These are phyloP conservation scores for Phanerochaete sordida DNA, from an alignment of 768 basidiomycete species.

Conservation along the genomic window DNA sequence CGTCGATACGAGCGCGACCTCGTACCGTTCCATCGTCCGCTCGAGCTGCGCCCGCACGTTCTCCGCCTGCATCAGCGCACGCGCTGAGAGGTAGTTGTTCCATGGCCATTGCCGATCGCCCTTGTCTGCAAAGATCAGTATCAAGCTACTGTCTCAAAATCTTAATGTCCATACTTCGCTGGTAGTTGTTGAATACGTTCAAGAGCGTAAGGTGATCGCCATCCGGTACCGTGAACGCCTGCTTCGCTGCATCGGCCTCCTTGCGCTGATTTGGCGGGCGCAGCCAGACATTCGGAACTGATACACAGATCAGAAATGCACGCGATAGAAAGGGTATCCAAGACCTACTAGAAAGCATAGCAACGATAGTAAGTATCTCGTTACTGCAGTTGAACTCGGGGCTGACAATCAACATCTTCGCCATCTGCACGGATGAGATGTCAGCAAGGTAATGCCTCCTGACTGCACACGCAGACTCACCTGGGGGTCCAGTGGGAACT, in stretches of 20 bases:
- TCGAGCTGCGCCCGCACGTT: conserved; percentile 89
- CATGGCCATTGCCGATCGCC: conserved; percentile 87
- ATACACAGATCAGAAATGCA: neutral
- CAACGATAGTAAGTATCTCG: conserved; percentile 91
- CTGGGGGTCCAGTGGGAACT: conserved; percentile 98
- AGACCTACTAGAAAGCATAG: conserved; percentile 86
- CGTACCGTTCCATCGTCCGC: conserved; percentile 88
- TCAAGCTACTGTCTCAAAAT: neutral
- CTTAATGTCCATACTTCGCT: conserved; percentile 48
- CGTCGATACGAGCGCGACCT: conserved; percentile 72
- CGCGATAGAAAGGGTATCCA: neutral
- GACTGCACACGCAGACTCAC: conserved; percentile 32
- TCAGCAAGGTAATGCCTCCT: neutral
- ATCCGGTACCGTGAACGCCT: conserved; percentile 82
- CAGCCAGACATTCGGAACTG: conserved; percentile 93
- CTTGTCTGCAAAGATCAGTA: conserved; percentile 44
- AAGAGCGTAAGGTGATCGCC: conserved; percentile 95
- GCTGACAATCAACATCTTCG: conserved; percentile 92
- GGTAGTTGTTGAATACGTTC: conserved; percentile 94
- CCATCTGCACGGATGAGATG: conserved; percentile 44
- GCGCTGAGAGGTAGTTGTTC: conserved; percentile 81
- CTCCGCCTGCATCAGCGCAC: conserved; percentile 86
- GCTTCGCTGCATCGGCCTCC: conserved; percentile 92
- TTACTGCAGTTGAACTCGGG: conserved; percentile 96
- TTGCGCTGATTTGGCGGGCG: conserved; percentile 84